Evolutionary conservation across 495 filamentous ascomycete species (phyloP), one percentile per base, ranked within the genome.

Genomic region (Xylaria nigripes): DNA sequence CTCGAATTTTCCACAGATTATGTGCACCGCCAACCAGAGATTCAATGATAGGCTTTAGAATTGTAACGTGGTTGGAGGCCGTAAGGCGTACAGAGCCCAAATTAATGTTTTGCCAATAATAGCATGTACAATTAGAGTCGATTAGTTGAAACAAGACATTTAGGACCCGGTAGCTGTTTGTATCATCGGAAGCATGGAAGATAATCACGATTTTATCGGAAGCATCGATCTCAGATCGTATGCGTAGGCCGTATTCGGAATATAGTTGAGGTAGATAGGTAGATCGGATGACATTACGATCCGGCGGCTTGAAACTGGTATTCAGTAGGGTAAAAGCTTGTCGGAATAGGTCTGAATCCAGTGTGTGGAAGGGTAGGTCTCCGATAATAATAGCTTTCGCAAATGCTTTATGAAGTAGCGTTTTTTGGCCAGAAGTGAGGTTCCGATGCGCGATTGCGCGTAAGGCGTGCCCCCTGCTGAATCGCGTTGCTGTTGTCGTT

Each of bases 241-340:
- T 24, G 4, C 15, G 5, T 24, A 7, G 7, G 13, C 6, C 2
- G 16, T 44, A 44, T 22, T 44, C 41, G 2, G 5, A 6, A 15
- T 44, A 44, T 12, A 44, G 22, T 21, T 44, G 5, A 12, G 41
- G 41, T 24, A 44, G 41, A 16, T 44, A 44, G 3, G 41, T 44
- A 21, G 41, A 19, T 21, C 41, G 41, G 7, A 44, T 44, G 2
- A 12, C 18, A 8, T 44, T 6, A 4, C 22, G 41, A 15, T 44
- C 16, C 3, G 16, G 9, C 3, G 41, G 41, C 3, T 21, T 44
- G 22, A 7, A 44, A 24, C 22, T 44, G 1, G 47, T 21, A 10
- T 30, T 30, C 5, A 56, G 32, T 25, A 48, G 53, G 13, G 21
- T 7, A 18, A 56, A 43, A 16, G 53, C 53, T 21, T 48, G 42